phyloP scores from a whole-genome alignment of 768 basidiomycete species.

The Mycena latifolia region DNA sequence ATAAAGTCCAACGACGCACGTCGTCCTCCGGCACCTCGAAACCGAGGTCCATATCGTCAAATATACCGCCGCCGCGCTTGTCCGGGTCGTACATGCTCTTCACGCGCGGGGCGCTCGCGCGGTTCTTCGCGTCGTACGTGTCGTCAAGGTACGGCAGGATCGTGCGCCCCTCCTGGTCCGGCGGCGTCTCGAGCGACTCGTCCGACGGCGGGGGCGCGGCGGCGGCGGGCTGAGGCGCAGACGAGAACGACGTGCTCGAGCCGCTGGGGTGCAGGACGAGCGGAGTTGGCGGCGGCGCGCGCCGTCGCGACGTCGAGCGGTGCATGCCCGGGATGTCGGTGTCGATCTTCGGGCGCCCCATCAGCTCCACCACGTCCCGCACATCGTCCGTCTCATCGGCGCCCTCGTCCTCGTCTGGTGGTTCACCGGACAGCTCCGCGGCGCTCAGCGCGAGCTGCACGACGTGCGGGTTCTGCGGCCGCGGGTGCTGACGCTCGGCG shows the following conservation, averaged over 20 bases:
- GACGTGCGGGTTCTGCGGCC: conserved; percentile 57
- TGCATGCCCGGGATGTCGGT: conserved; percentile 50
- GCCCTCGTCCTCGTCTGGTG: conserved; percentile 32
- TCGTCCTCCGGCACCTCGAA: conserved; percentile 60
- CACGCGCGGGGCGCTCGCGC: conserved; percentile 47
- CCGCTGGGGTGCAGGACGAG: conserved; percentile 16
- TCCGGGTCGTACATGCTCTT: conserved; percentile 43
- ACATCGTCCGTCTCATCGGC: conserved; percentile 9
- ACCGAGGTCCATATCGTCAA: conserved; percentile 65
- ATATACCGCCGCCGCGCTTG: conserved; percentile 63
- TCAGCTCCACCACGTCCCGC: conserved; percentile 41
- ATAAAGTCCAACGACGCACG: conserved; percentile 44
- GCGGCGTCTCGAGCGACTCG: background rate
- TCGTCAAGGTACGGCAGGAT: conserved; percentile 29
- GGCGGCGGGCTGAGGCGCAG: too few relatives aligned
- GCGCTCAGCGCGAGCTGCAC: conserved; percentile 67
- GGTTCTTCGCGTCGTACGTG: conserved; percentile 1
- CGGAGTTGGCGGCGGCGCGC: conserved; percentile 31
- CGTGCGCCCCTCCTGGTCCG: conserved; percentile 9
- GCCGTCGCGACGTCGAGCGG: conserved; percentile 47
- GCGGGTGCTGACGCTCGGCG: conserved; percentile 42
- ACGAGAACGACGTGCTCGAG: background rate
- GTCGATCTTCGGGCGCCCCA: conserved; percentile 43
- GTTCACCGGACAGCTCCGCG: conserved; percentile 56
- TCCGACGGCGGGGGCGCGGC: background rate